Evolutionary conservation across 2,329 filamentous ascomycete genomes (phyloP).

Genomic region (Apiospora aurea): DNA sequence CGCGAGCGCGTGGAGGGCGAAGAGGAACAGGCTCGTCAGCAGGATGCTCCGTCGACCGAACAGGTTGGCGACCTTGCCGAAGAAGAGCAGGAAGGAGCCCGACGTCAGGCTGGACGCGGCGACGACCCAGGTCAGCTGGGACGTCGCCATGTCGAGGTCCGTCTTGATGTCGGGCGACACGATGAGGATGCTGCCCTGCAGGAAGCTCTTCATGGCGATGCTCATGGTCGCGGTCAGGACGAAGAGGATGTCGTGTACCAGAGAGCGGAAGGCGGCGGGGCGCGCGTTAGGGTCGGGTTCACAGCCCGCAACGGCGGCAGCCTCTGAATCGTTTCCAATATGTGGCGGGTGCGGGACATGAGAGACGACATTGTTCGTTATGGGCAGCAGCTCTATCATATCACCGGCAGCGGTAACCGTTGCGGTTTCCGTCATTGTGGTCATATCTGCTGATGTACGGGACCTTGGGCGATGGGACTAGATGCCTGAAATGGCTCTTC

Average conservation of each 20-base stretch:
- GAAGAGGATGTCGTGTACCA: constrained; percentile 69
- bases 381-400: not conserved
- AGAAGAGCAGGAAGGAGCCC: constrained; percentile 70
- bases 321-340: not conserved
- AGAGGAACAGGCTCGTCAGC: constrained; percentile 64
- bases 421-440: not conserved
- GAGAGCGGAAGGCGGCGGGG: constrained; percentile 67
- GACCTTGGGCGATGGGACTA: not conserved
- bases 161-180: constrained; percentile 67
- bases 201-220: constrained; percentile 67
- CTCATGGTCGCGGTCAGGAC: constrained; percentile 72
- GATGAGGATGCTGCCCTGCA: constrained; percentile 65
- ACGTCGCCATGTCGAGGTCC: constrained; percentile 68
- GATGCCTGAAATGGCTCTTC: not conserved
- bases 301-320: not conserved
- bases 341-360: not conserved
- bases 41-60: constrained; percentile 70
- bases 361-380: not conserved
- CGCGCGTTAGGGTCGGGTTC: constrained; percentile 37
- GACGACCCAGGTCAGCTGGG: constrained; percentile 72
- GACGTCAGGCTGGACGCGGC: constrained; percentile 68
- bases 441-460: not conserved
- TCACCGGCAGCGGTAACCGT: not conserved
- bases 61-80: constrained; percentile 70
- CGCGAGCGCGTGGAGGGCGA: constrained; percentile 62